phyloP scores from a whole-genome alignment of 306 rosid species.

The Astragalus glycyphyllos region DNA sequence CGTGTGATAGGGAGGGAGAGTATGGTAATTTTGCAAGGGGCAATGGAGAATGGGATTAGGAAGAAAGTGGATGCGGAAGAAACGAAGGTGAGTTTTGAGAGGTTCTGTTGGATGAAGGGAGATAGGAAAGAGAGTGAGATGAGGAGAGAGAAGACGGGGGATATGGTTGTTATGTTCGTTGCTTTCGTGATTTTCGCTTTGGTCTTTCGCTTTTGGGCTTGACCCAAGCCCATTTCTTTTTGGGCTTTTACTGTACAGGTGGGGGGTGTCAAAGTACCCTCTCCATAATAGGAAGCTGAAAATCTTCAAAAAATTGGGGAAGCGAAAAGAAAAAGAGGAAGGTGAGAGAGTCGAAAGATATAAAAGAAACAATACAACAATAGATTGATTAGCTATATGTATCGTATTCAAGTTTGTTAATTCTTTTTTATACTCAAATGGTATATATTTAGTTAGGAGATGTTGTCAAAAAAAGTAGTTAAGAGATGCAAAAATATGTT shows the following conservation, averaged over 20 bases:
- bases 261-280: too few relatives aligned
- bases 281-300: too few relatives aligned
- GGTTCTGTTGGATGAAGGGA: slow-evolving; percentile 49
- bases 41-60: slow-evolving; percentile 60
- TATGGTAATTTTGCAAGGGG: slow-evolving; percentile 56
- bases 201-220: slow-evolving; percentile 46
- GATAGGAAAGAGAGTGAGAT: slow-evolving; percentile 49
- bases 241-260: not conserved
- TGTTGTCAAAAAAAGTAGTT: too few relatives aligned
- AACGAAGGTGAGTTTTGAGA: slow-evolving; percentile 47
- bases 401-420: not conserved
- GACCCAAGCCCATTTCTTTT: not conserved
- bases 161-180: slow-evolving; percentile 49
- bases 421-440: not conserved
- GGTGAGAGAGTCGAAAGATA: not conserved
- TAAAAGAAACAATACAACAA: not conserved
- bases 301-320: not conserved
- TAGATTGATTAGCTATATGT: not conserved
- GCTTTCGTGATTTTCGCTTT: slow-evolving; percentile 50
- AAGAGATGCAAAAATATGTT: too few relatives aligned
- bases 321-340: too few relatives aligned
- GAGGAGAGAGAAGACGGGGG: slow-evolving; percentile 60
- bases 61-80: slow-evolving; percentile 44
- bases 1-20: slow-evolving; percentile 72
- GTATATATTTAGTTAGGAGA: too few relatives aligned